phyloP scores from a whole-genome alignment of 2,329 filamentous ascomycete species.

The Penicillium hordei region DNA sequence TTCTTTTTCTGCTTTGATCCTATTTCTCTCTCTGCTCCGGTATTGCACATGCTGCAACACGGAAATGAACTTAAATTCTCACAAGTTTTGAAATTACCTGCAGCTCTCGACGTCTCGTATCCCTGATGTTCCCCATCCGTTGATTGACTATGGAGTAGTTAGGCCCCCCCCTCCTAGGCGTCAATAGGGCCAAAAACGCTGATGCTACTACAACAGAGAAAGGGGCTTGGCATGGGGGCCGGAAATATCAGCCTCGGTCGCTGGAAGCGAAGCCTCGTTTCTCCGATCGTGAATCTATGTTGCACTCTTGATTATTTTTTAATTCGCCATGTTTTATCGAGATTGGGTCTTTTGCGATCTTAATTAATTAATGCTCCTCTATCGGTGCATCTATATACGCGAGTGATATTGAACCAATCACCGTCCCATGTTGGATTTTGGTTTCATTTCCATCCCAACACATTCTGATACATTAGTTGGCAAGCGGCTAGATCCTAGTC shows the following conservation, averaged over 20 bases:
- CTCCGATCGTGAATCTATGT: background rate
- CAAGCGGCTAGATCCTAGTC: background rate
- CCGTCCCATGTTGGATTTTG: background rate
- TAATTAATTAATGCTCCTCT: background rate
- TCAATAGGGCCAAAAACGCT: background rate
- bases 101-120: background rate
- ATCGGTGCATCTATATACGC: background rate
- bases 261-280: background rate
- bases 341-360: background rate
- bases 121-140: background rate
- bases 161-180: background rate
- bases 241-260: background rate
- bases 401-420: background rate
- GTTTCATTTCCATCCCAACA: background rate
- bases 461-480: background rate
- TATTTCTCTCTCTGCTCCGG: background rate
- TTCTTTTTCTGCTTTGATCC: background rate
- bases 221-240: conserved; percentile 11
- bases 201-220: background rate
- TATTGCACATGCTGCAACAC: background rate
- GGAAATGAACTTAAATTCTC: background rate
- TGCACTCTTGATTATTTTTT: background rate
- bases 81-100: background rate
- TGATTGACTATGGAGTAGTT: background rate
- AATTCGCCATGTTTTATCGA: background rate